Conservation (phyloP, 1,139 yeast species). For the Zygoascus meyerae region DNA sequence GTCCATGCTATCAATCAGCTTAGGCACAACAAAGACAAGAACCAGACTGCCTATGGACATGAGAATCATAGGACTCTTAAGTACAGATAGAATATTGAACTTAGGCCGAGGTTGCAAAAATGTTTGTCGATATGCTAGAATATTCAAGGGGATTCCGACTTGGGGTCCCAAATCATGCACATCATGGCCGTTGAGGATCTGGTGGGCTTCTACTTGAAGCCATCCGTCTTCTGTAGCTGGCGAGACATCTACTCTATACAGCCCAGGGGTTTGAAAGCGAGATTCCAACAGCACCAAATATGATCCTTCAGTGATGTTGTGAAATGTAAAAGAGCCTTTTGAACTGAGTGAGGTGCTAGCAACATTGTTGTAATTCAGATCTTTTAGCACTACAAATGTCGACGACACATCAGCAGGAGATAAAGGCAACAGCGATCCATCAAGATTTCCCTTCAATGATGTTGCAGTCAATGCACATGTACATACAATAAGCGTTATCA, state of each 20-base stretch:
- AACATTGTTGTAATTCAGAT: conserved; percentile 2
- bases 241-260: conserved; percentile 26
- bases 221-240: conserved; percentile 17
- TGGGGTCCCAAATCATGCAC: conserved; percentile 28
- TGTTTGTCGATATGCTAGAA: conserved; percentile 19
- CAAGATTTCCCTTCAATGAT: conserved; percentile 9
- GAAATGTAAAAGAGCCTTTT: conserved; percentile 26
- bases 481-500: no score
- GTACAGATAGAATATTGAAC: conserved; percentile 31
- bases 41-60: conserved; percentile 32
- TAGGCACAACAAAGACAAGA: conserved; percentile 34
- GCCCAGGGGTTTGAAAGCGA: conserved; percentile 15
- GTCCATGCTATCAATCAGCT: conserved; percentile 31
- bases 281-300: conserved; percentile 24
- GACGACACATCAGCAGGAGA: conserved; percentile 9
- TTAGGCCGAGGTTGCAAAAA: conserved; percentile 28
- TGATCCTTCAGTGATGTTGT: conserved; percentile 26
- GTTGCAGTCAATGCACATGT: background rate
- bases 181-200: conserved; percentile 29
- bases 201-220: conserved; percentile 22
- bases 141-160: conserved; percentile 27
- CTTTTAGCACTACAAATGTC: conserved; percentile 9
- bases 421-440: conserved; percentile 11
- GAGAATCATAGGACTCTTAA: conserved; percentile 36
- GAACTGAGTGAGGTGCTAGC: conserved; percentile 5